Evolutionary conservation across 495 filamentous ascomycete genomes (phyloP).

Genomic region (Penicillium cataractarum): DNA sequence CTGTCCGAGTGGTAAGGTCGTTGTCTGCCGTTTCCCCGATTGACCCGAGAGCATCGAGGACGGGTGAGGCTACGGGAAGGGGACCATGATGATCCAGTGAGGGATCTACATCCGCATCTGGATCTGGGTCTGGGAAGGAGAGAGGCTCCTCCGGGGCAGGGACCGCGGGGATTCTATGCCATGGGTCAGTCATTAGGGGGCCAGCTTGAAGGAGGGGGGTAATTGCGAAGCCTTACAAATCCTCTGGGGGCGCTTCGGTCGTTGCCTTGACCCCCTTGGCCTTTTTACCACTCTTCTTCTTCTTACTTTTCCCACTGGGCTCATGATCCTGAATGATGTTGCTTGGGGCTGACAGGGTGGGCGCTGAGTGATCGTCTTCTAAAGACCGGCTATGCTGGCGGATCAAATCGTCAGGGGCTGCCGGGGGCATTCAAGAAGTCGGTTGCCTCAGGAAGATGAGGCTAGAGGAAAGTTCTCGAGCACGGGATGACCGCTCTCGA

Average conservation of each 20-base stretch:
- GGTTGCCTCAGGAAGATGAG: slow-evolving; percentile 39
- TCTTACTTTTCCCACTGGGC: slow-evolving; percentile 47
- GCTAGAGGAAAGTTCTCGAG: slow-evolving; percentile 17
- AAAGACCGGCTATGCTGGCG: slow-evolving; percentile 47
- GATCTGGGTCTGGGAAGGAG: slow-evolving; percentile 34
- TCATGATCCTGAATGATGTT: slow-evolving; percentile 42
- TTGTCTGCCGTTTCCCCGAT: slow-evolving; percentile 36
- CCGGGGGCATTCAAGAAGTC: slow-evolving; percentile 52
- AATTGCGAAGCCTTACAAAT: slow-evolving; percentile 40
- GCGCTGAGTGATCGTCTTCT: slow-evolving; percentile 39
- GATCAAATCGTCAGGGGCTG: slow-evolving; percentile 50
- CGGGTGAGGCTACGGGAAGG: slow-evolving; percentile 45
- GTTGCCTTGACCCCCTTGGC: slow-evolving; percentile 43
- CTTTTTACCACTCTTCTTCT: slow-evolving; percentile 52
- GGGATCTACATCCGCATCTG: slow-evolving; percentile 13
- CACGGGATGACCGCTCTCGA: slow-evolving; percentile 37
- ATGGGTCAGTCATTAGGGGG: not conserved
- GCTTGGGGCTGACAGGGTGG: slow-evolving; percentile 36
- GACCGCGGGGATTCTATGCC: slow-evolving; percentile 30
- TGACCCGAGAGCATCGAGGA: slow-evolving; percentile 46
- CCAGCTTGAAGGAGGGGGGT: not conserved
- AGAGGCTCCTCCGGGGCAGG: slow-evolving; percentile 40
- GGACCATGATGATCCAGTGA: slow-evolving; percentile 30
- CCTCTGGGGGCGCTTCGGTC: slow-evolving; percentile 40
- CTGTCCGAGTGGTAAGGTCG: slow-evolving; percentile 44